Base-by-base conservation (phyloP, 345 rosid species). In the Populus alba region DNA sequence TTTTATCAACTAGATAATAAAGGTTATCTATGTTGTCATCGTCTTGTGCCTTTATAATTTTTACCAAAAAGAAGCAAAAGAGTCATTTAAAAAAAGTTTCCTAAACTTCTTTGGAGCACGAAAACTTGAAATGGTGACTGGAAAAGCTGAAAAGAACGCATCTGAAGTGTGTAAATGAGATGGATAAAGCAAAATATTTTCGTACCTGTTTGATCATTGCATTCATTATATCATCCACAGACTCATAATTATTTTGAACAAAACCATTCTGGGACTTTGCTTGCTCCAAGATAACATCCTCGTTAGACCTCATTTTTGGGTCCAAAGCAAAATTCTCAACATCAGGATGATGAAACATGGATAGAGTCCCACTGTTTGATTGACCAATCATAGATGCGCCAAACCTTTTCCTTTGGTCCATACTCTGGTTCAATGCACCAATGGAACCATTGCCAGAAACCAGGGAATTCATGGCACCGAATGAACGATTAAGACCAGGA, bases 181-280 rank as follows among this genome's bases (percentile, higher is more conserved):
- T 16, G 16, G 33, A 45, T 31, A 47, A 78, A 68, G 45, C 13
- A 77, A 74, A 62, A 73, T 51, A 43, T 23, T 39, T 10, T 63
- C 77, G 69, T 86, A 94, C 99, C 91, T 85, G 87, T 81, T 90
- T 92, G 78, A 89, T 80, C 91, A 89, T 85, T 67, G 87, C 86
- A 61, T 80, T 85, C 94, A 90, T 82, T 27, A 96, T 84, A 68
- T 91, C 97, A 75, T 92, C 97, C 74, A 93, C 77, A 35, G 90
- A 85, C 17, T 89, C 93, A 3, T 86, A 86, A 74, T 79, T 84
- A 33, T 85, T 84, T 38, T 90, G 88, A 37, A 75, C 68, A 73
- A 86, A 82, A 55, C 83, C 81, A 81, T 85, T 86, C n/a, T 83
- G 89, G 20, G 87, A 47, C 86, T 90, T 89, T 18, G 74, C 62